Evolutionary conservation across 768 basidiomycete genomes (phyloP), one percentile per base, ranked within the genome.

Genomic region (Phanerochaete sordida): DNA sequence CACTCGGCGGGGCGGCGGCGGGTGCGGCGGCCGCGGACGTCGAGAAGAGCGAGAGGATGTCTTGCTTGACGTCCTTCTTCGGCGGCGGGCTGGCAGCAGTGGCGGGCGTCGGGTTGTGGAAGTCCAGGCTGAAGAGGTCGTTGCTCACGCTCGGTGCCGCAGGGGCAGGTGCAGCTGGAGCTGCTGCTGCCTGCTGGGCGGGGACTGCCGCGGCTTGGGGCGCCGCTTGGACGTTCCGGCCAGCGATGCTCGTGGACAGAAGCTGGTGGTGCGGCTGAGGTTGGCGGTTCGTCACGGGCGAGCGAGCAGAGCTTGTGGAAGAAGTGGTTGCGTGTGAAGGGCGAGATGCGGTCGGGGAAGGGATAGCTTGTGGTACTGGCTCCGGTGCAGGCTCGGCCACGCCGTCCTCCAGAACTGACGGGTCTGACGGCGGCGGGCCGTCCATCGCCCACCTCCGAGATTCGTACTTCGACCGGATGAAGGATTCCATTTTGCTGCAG

Each of bases 381-480:
- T 73, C 67, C 24, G 75, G 68, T 5, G 72, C 65, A 23, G 72
- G 62, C 43, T 27, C 56, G 1, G 74, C 58, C 6, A 72, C 69
- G 16, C 69, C 75, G 35, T 72, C 75, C 9, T 93, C 94, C 15
- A 98, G 80, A 0, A 83, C 75, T 19, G 89, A 86, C 2, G 95
- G 96, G 72, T 98, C 91, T 0, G 75, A 68, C 0, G 96, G 96
- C 0, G 81, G 84, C 15, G 91, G 89, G 0, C 91, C 94, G n/a
- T 95, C 91, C 73, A 89, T 76, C 1, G 95, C 96, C 96, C 96
- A 99, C 59, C 96, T 80, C 26, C 83, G 81, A 2, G 90, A 85
- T 73, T 99, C 96, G 72, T 99, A 99, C 73, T 99, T 98, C 23
- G 92, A 95, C 52, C 96, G 88, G 61, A 98, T 91, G 74, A 95